Base-by-base conservation (phyloP, 1,284 basidiomycete species). In the Trichosporon ovoides region DNA sequence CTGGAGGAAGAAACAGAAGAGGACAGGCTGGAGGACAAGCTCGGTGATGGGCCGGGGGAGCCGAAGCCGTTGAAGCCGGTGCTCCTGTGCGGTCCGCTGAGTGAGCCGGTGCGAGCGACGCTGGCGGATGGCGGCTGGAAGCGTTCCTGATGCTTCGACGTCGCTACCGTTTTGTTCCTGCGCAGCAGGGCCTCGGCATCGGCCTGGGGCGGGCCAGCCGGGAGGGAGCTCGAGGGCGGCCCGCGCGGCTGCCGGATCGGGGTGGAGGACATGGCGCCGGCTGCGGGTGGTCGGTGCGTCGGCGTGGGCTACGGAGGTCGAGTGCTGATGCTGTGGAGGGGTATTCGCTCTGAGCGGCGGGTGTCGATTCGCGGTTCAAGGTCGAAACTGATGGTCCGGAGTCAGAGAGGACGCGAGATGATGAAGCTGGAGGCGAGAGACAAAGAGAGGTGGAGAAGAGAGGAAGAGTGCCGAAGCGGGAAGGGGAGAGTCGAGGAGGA, bases 171-270 rank as follows among this genome's bases (percentile, higher is more conserved):
- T 58, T 76, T 76, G 59, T 62, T 62, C 20, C 74, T 59, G 46
- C 68, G 59, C 1, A 76, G 55, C 3, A 61, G 28, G 2, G 67
- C 64, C 22, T 73, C 73, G 38, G 57, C 55, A 54, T 76, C 74
- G 11, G 71, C 57, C 22, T 59, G 56, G 0, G 72, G 72, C 13
- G 71, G 72, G 14, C 69, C 55, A 28, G 55, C 20, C 4, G 46
- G 51, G 14, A 52, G 65, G 3, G 67, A 57, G 56, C 65, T 61
- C 22, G 67, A 59, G 5, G 73, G 68, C 10, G 72, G 74, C 13
- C 74, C 74, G 48, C 72, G 66, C 9, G 74, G 74, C 60, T 74
- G 72, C 50, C 74, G 65, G 52, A 76, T 73, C 11, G 73, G 73
- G 14, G 67, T 65, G 48, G 63, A 65, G 22, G 66, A 56, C 63